Base-by-base conservation (phyloP, 495 filamentous ascomycete species). In the Aspergillus olivimuriae region DNA sequence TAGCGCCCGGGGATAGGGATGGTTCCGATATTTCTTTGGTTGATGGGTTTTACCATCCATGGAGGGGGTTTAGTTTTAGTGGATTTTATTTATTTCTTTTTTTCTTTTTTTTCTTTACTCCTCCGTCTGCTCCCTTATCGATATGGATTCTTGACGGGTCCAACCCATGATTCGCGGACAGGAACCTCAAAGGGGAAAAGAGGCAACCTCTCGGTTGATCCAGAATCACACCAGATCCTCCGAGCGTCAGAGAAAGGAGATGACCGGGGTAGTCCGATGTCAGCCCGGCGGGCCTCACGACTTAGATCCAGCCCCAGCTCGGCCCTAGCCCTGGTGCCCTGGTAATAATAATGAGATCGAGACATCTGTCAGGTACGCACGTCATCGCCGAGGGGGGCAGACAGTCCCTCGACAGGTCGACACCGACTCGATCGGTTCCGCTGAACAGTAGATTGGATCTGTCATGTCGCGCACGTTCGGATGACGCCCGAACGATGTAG, bases 351-450 rank as follows among this genome's bases (percentile, higher is more conserved):
- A 43, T 52, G n/a, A n/a, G n/a, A n/a, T n/a, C n/a, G n/a, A 44
- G 39, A 47, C 26, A 47, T 44, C 49, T 52, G 49, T 47, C 49
- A 52, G 49, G 49, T 52, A 51, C 48, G 31, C 21, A 52, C 8
- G 39, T 18, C 26, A 40, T 36, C 44, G 44, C 44, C 47, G 49
- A 41, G n/a, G n/a, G n/a, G n/a, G n/a, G n/a, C n/a, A n/a, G n/a
- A n/a, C n/a, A n/a, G n/a, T n/a, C n/a, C n/a, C n/a, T n/a, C n/a
- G n/a, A n/a, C n/a, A n/a, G n/a, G n/a, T n/a, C n/a, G n/a, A n/a
- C n/a, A n/a, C n/a, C n/a, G n/a, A n/a, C n/a, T n/a, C n/a, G n/a
- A n/a, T n/a, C n/a, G n/a, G n/a, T n/a, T n/a, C n/a, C n/a, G 24
- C 5, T 28, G 24, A 28, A 28, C 5, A 21, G 18, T 15, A 22